Base-by-base conservation (phyloP, 768 basidiomycete genomes). In the Atractiella rhizophila region DNA sequence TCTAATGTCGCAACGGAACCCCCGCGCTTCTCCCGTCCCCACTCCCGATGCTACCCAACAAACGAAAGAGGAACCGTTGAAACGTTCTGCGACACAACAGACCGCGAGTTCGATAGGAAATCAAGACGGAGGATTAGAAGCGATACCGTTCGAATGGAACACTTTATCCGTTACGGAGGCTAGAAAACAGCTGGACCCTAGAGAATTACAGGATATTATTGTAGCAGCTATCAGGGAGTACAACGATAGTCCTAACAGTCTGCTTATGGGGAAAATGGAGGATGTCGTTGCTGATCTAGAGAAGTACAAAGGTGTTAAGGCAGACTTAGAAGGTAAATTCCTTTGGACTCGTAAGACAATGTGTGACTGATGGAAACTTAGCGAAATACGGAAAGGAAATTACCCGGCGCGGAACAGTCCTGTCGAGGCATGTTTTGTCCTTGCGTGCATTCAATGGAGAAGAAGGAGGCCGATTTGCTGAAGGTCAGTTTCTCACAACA, bases 91-190 rank as follows among this genome's bases (percentile, higher is more conserved):
- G n/a, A n/a, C n/a, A n/a, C n/a, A n/a, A n/a, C n/a, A n/a, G n/a
- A n/a, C n/a, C n/a, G n/a, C n/a, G n/a, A n/a, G n/a, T n/a, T n/a
- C n/a, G n/a, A n/a, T n/a, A n/a, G n/a, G n/a, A n/a, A n/a, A n/a
- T n/a, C n/a, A n/a, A n/a, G n/a, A n/a, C n/a, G n/a, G n/a, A n/a
- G n/a, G n/a, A n/a, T n/a, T n/a, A n/a, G n/a, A n/a, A n/a, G n/a
- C n/a, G n/a, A n/a, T n/a, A n/a, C n/a, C n/a, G n/a, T n/a, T n/a
- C n/a, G n/a, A n/a, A n/a, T n/a, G n/a, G n/a, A n/a, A n/a, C n/a
- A n/a, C n/a, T n/a, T n/a, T n/a, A n/a, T n/a, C n/a, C n/a, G 37
- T 39, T 20, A 33, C 39, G 35, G 39, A 40, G 15, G 39, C 39
- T 9, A 40, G 35, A 32, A 38, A 21, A 20, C 16, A 11, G 8